Evolutionary conservation across 2,329 filamentous ascomycete species (phyloP).

Genomic region (Fusarium sp.): DNA sequence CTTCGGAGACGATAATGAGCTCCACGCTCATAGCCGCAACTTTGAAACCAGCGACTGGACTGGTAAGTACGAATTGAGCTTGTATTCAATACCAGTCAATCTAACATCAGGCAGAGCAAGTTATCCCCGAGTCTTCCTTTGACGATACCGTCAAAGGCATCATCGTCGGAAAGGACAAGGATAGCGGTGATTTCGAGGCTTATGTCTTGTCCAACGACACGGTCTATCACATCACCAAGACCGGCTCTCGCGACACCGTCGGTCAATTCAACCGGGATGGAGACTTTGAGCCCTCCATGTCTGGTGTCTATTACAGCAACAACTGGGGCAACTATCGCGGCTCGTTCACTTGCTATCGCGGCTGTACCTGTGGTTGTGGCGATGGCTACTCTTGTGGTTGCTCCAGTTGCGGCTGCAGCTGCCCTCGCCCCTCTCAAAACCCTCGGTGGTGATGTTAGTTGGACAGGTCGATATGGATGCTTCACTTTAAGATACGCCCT

Average conservation of each 20-base stretch:
- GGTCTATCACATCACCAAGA: background rate
- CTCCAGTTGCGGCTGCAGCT: too few species aligned
- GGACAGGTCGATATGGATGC: too few species aligned
- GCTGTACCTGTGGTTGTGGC: background rate
- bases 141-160: background rate
- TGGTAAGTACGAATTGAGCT: background rate
- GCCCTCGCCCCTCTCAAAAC: too few species aligned
- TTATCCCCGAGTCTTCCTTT: background rate
- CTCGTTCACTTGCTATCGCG: too few species aligned
- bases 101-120: background rate
- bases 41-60: background rate
- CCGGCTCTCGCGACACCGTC: background rate
- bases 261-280: fast-evolving
- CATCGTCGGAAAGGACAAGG: conserved; percentile 1
- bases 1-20: background rate
- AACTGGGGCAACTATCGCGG: background rate
- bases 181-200: background rate
- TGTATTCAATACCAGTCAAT: fast-evolving
- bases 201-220: background rate
- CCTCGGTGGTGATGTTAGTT: too few species aligned
- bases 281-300: background rate
- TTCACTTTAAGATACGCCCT: too few species aligned
- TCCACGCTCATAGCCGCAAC: background rate
- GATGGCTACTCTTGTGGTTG: too few species aligned
- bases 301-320: background rate